Evolutionary conservation across 768 basidiomycete species (phyloP), one percentile per base, ranked within the genome.

Genomic region (Leccinum fibrillosum): DNA sequence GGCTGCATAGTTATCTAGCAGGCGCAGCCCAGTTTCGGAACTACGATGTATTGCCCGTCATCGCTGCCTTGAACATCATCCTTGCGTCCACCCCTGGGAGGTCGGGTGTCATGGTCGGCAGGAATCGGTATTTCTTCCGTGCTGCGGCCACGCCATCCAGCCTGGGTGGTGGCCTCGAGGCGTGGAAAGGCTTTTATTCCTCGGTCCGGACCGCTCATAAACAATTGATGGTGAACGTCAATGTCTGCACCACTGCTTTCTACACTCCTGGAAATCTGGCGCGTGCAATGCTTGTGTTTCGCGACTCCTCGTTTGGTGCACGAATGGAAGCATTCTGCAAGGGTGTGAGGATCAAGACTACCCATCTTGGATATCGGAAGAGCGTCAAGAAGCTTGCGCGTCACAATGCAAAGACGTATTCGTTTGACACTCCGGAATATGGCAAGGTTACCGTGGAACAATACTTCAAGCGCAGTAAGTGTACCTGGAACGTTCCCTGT

Each of bases 291-390:
- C 53, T 73, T 13, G 67, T 68, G 10, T 82, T 82, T 64, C 61
- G 66, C 25, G 63, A 76, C 1, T 77, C 79, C 4, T 84, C 81
- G 58, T 86, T 82, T 60, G 84, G 85, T 12, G 89, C 83, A 3
- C 80, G 84, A 25, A 66, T 78, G 34, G 76, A 76, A n/a, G 82
- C 73, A 0, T 92, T 90, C 62, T 86, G 82, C 42, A 83, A 78
- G 58, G 81, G 88, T 8, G 79, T 92, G 2, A 77, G 91, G 39
- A 75, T 93, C 49, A 78, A 77, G 67, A 83, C 89, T 1, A 79
- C 70, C 2, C 90, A 92, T 71, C 77, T 93, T 13, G 83, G 84
- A n/a, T 87, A 90, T 65, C 83, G 76, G 66, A 92, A 90, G 73
- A 84, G 86, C 0, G 79, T 93, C 58, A 88, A 86, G 69, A 70